These are phyloP conservation scores for Ceratobasidium sp. DNA, from an alignment of 1,284 basidiomycete species.

Conservation along the genomic window DNA sequence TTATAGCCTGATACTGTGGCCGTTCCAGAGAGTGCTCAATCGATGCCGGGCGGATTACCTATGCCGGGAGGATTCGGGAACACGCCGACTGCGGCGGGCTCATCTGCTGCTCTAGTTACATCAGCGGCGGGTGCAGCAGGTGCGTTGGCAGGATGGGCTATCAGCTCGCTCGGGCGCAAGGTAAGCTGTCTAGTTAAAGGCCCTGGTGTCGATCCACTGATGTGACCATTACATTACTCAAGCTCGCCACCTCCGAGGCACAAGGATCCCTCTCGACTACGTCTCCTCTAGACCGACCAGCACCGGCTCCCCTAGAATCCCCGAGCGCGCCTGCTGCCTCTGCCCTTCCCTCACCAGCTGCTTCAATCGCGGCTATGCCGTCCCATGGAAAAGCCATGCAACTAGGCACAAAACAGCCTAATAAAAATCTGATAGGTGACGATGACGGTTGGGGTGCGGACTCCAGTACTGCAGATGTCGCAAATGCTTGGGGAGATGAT, in stretches of 20 bases:
- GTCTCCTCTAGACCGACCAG: constrained; percentile 47
- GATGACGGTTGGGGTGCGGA: constrained; percentile 63
- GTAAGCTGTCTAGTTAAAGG: constrained; percentile 54
- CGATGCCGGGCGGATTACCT: constrained; percentile 30
- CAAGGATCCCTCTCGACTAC: constrained; percentile 55
- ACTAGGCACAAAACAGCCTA: constrained; percentile 66
- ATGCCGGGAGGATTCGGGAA: constrained; percentile 51
- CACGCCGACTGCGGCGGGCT: constrained; percentile 58
- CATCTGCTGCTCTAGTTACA: constrained; percentile 71
- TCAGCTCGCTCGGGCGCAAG: constrained; percentile 85
- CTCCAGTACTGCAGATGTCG: constrained; percentile 56
- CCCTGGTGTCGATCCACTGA: not conserved
- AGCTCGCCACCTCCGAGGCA: constrained; percentile 78
- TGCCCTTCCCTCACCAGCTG: constrained; percentile 46
- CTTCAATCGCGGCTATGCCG: constrained; percentile 49
- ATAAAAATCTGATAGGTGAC: constrained; percentile 62
- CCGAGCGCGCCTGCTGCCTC: constrained; percentile 33
- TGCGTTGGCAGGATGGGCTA: constrained; percentile 93
- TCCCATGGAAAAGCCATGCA: constrained; percentile 69
- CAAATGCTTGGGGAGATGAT: constrained; percentile 73
- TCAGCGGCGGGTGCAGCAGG: constrained; percentile 90
- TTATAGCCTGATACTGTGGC: constrained; percentile 74
- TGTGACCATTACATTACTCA: constrained; percentile 27
- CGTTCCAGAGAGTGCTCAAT: constrained; percentile 53
- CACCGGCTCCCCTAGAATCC: constrained; percentile 46